Percentiles rank a stretch among this genome's conserved stretches.
Conservation (phyloP, 768 basidiomycete species). For the Tricholomella constricta region DNA sequence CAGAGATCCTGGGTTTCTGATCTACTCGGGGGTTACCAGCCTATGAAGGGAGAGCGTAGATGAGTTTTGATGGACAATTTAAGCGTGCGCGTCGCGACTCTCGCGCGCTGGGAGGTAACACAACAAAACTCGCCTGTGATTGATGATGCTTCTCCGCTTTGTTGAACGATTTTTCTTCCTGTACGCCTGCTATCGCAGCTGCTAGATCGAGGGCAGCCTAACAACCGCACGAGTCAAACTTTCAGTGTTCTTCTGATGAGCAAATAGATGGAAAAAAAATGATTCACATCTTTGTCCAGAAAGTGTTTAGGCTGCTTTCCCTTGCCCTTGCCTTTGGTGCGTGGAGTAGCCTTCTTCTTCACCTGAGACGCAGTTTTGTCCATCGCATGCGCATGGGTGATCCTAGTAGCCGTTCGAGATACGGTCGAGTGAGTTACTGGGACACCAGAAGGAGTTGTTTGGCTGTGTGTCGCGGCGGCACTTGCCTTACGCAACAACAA, state of each 20-base stretch:
- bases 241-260: background rate
- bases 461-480: constrained; percentile 1
- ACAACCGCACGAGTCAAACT: background rate
- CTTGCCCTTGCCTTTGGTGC: constrained; percentile 4
- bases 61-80: no score
- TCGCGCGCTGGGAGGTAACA: no score
- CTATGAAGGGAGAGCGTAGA: constrained; percentile 3
- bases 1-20: constrained; percentile 11
- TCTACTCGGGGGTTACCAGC: constrained; percentile 7
- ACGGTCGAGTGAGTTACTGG: no score
- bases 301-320: constrained; percentile 14
- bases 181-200: constrained; percentile 11
- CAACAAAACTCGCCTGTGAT: constrained; percentile 5
- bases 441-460: background rate
- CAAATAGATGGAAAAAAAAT: background rate
- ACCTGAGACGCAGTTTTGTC: background rate
- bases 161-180: constrained; percentile 12
- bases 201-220: constrained; percentile 15
- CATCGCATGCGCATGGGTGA: constrained; percentile 5
- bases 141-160: constrained; percentile 10
- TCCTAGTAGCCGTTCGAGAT: background rate
- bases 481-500: no score
- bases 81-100: no score
- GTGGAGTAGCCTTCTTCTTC: background rate
- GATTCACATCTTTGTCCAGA: constrained; percentile 12